Evolutionary conservation across 768 basidiomycete genomes (phyloP).

Genomic region (Piloderma croceum): DNA sequence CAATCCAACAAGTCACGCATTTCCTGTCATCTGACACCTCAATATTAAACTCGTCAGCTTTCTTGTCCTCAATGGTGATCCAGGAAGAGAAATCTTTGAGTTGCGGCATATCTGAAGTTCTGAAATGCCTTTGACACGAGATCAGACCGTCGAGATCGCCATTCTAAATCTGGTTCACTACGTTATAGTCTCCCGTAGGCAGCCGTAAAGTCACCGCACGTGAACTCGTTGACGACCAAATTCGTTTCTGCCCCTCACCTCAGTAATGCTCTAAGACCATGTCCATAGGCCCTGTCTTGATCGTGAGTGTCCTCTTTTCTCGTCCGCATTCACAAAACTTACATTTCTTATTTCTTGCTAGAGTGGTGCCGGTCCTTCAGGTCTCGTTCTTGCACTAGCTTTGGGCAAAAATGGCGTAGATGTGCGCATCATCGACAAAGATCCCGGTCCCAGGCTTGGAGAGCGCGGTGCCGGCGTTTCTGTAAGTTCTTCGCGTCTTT

Average conservation of each 20-base stretch:
- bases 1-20: conserved; percentile 19
- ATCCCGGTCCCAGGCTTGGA: not conserved
- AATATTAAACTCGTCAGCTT: conserved; percentile 11
- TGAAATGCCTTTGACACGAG: too few relatives aligned
- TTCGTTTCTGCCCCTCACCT: too few relatives aligned
- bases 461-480: conserved; percentile 4
- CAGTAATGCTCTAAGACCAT: too few relatives aligned
- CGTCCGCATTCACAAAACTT: too few relatives aligned
- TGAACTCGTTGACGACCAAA: too few relatives aligned
- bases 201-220: too few relatives aligned
- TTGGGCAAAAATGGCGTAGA: conserved; percentile 28
- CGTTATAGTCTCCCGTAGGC: too few relatives aligned
- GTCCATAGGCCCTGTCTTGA: too few relatives aligned
- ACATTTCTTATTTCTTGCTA: too few relatives aligned
- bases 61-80: conserved; percentile 12
- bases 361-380: conserved; percentile 45
- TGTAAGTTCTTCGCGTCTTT: not conserved
- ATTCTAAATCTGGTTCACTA: too few relatives aligned
- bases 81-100: conserved; percentile 13
- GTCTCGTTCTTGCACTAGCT: conserved; percentile 37
- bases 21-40: conserved; percentile 10
- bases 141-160: too few relatives aligned
- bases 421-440: conserved; percentile 30
- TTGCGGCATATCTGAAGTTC: conserved; percentile 1
- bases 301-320: too few relatives aligned